phyloP scores from a whole-genome alignment of 768 basidiomycete genomes.

The Terana coerulea region DNA sequence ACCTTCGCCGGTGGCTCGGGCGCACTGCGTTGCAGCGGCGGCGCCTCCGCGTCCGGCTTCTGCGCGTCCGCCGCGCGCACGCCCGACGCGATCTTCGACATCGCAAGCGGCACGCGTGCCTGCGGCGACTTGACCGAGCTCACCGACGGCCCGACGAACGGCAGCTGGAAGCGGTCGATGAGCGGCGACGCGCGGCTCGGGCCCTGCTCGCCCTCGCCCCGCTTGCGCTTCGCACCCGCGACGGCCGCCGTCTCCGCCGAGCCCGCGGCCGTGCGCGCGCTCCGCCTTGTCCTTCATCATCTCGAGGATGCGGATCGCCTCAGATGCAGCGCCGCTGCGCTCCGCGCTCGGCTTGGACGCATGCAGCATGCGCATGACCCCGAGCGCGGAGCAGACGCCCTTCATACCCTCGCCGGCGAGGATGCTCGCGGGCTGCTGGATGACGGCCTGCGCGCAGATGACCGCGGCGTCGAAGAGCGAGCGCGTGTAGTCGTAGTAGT shows the following conservation, averaged over 20 bases:
- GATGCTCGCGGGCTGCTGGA: conserved; percentile 47
- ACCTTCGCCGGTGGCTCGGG: too few relatives aligned
- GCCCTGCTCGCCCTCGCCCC: conserved; percentile 35
- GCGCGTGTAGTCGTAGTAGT: conserved; percentile 57
- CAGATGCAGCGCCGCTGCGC: conserved; percentile 31
- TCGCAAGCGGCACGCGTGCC: conserved; percentile 15
- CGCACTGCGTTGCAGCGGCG: too few relatives aligned
- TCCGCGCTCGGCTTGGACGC: conserved; percentile 13
- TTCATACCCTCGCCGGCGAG: conserved; percentile 46
- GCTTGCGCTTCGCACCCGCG: conserved; percentile 42
- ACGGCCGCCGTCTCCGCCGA: conserved; percentile 14
- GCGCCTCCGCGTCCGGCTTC: too few relatives aligned
- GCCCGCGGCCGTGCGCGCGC: conserved; percentile 19
- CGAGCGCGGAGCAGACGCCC: conserved; percentile 41
- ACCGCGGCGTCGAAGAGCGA: conserved; percentile 65
- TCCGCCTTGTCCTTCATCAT: conserved; percentile 39
- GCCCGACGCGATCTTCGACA: conserved; percentile 1
- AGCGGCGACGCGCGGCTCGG: conserved; percentile 14
- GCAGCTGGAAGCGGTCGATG: conserved; percentile 36
- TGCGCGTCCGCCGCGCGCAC: conserved; percentile 1
- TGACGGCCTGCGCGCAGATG: conserved; percentile 57
- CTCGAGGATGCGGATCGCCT: conserved; percentile 38
- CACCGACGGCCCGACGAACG: conserved; percentile 38
- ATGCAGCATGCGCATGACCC: conserved; percentile 35
- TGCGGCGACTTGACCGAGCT: conserved; percentile 20